These are phyloP conservation scores for Sporothrix brasiliensis DNA, from an alignment of 2,329 filamentous ascomycete species.

Conservation along the genomic window DNA sequence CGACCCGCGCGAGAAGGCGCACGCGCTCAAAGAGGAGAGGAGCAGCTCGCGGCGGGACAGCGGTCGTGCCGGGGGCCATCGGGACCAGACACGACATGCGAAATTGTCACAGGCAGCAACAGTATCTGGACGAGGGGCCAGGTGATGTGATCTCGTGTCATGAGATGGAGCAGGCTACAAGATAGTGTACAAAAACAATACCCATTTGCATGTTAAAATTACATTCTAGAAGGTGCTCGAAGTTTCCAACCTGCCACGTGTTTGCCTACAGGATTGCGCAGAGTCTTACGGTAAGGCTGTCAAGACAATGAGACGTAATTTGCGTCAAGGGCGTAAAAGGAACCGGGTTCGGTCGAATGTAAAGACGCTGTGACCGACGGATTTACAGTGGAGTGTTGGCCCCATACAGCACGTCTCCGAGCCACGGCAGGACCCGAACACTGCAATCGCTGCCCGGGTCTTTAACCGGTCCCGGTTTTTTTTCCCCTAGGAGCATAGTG, in stretches of 20 bases:
- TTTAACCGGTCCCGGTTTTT: background rate
- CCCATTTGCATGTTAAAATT: slow-evolving; percentile 27
- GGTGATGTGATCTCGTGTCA: slow-evolving; percentile 41
- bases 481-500: background rate
- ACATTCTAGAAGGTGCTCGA: background rate
- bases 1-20: slow-evolving; percentile 82
- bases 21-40: slow-evolving; percentile 68
- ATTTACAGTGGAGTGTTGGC: slow-evolving; percentile 2
- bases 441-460: background rate
- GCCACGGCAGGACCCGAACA: slow-evolving; percentile 9
- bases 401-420: background rate
- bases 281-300: slow-evolving; percentile 20
- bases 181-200: slow-evolving; percentile 21
- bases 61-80: slow-evolving; percentile 48
- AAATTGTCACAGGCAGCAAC: slow-evolving; percentile 58
- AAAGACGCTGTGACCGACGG: background rate
- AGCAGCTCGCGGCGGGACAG: slow-evolving; percentile 58
- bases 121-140: slow-evolving; percentile 60
- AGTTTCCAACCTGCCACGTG: background rate
- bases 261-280: background rate
- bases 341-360: background rate
- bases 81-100: slow-evolving; percentile 62
- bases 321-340: background rate
- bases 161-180: background rate
- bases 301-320: background rate